These are phyloP conservation scores for Pyricularia grisea DNA, from an alignment of 2,329 filamentous ascomycete species.

Conservation along the genomic window DNA sequence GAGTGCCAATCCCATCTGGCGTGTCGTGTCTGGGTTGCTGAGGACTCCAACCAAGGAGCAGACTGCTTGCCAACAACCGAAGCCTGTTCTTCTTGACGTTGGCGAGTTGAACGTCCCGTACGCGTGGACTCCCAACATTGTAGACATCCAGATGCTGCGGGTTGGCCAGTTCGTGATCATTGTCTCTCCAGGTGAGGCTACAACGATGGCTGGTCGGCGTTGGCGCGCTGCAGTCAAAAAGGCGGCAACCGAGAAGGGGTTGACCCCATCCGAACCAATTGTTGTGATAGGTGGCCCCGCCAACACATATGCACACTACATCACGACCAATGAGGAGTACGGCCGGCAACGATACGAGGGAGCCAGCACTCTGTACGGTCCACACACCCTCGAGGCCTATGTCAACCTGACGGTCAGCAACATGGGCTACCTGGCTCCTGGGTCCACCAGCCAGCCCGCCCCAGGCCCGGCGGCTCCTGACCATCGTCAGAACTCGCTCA, in stretches of 20 bases:
- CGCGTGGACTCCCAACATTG: slow-evolving; percentile 78
- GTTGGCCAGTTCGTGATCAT: slow-evolving; percentile 79
- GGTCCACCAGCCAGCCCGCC: slow-evolving; percentile 30
- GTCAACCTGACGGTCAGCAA: slow-evolving; percentile 74
- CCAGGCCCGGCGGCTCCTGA: slow-evolving; percentile 63
- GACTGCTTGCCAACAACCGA: slow-evolving; percentile 65
- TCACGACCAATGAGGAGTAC: slow-evolving; percentile 73
- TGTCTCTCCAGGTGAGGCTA: slow-evolving; percentile 78
- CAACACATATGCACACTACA: slow-evolving; percentile 84
- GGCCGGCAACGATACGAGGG: slow-evolving; percentile 83
- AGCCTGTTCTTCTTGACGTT: slow-evolving; percentile 79
- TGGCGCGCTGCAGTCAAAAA: slow-evolving; percentile 65
- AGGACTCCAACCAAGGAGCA: slow-evolving; percentile 62
- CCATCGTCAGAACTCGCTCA: slow-evolving; percentile 65
- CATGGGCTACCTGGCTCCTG: slow-evolving; percentile 54
- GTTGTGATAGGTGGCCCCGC: slow-evolving; percentile 82
- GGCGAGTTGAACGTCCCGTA: slow-evolving; percentile 70
- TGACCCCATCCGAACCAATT: slow-evolving; percentile 43
- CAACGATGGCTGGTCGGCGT: slow-evolving; percentile 81
- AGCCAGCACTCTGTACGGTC: slow-evolving; percentile 84
- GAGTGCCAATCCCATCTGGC: slow-evolving; percentile 68
- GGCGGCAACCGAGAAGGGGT: slow-evolving; percentile 32
- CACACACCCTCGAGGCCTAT: slow-evolving; percentile 73
- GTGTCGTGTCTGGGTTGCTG: slow-evolving; percentile 59
- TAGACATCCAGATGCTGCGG: slow-evolving; percentile 76